These are phyloP conservation scores for Aspergillus quadricinctus DNA, from an alignment of 2,329 filamentous ascomycete species.

Conservation along the genomic window DNA sequence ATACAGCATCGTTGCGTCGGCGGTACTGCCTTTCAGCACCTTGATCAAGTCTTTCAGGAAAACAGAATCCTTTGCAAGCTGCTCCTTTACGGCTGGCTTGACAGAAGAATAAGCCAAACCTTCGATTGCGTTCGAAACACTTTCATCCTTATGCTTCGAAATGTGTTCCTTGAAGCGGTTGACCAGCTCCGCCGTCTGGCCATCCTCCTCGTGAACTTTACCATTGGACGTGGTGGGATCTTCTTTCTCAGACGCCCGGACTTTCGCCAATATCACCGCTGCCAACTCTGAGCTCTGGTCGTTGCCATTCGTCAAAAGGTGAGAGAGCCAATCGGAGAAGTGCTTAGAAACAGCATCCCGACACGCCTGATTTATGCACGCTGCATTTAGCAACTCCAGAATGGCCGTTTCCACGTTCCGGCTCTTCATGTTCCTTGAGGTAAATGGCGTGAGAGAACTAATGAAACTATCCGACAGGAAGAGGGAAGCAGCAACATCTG, in stretches of 20 bases:
- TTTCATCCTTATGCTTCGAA: constrained; percentile 39
- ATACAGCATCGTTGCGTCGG: constrained; percentile 71
- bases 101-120: constrained; percentile 89
- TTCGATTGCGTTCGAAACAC: constrained; percentile 75
- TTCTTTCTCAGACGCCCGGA: constrained; percentile 34
- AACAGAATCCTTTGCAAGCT: constrained; percentile 62
- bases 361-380: constrained; percentile 79
- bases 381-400: constrained; percentile 84
- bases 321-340: constrained; percentile 81
- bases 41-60: constrained; percentile 67
- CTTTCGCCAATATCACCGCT: constrained; percentile 71
- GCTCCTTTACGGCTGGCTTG: constrained; percentile 78
- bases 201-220: constrained; percentile 36
- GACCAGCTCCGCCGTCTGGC: constrained; percentile 50
- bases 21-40: constrained; percentile 43
- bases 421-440: constrained; percentile 77
- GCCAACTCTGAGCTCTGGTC: constrained; percentile 52
- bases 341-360: constrained; percentile 80
- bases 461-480: constrained; percentile 90
- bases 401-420: constrained; percentile 80
- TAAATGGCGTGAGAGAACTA: constrained; percentile 67
- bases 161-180: constrained; percentile 50
- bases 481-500: constrained; percentile 67
- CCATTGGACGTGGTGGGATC: constrained; percentile 26
- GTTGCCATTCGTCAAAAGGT: constrained; percentile 70